Conservation (phyloP, 2,329 filamentous ascomycete species). For the Botrytis elliptica region DNA sequence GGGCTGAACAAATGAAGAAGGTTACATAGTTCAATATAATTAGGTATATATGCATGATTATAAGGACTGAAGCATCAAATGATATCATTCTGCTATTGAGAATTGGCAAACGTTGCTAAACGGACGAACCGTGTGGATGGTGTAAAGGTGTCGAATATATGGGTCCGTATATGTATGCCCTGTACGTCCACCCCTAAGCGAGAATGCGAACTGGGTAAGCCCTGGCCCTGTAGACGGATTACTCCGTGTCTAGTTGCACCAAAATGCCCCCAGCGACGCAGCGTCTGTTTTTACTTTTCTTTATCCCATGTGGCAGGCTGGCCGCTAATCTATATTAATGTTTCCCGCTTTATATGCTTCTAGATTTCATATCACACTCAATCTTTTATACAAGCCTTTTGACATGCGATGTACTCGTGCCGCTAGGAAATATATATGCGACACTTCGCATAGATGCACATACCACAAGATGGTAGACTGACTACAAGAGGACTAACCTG, state of each 20-base stretch:
- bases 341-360: neutral
- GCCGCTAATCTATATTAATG: neutral
- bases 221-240: neutral
- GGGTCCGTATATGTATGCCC: neutral
- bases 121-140: neutral
- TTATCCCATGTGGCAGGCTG: constrained; percentile 2
- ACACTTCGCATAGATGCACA: neutral
- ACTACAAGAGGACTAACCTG: neutral
- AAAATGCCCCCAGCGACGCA: neutral
- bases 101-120: neutral
- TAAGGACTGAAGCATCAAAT: neutral
- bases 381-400: neutral
- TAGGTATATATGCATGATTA: neutral
- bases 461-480: neutral
- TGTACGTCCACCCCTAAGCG: neutral
- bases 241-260: neutral
- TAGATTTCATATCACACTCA: neutral
- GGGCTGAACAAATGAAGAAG: neutral
- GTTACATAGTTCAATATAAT: neutral
- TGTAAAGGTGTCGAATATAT: neutral
- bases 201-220: neutral
- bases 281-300: neutral
- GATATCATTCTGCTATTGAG: neutral
- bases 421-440: neutral
- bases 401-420: neutral